These are phyloP conservation scores for Thelonectria discophora DNA, from an alignment of 2,329 filamentous ascomycete genomes.

Conservation along the genomic window DNA sequence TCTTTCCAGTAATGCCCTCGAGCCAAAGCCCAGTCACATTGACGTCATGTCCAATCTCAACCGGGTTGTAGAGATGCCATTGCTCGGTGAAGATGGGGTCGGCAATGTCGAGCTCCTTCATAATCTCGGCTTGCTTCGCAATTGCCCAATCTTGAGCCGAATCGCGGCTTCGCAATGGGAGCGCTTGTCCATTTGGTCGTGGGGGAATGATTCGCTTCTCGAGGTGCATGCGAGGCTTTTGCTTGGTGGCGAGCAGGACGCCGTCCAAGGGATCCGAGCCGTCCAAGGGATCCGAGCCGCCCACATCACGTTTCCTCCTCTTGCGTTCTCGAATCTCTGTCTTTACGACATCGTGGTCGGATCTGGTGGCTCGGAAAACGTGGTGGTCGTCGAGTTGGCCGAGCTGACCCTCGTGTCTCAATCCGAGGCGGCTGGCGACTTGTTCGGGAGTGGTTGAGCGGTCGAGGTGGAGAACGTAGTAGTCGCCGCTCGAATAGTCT, in stretches of 20 bases:
- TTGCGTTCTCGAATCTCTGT: slow-evolving; percentile 62
- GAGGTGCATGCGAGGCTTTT: slow-evolving; percentile 59
- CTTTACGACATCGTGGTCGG: slow-evolving; percentile 66
- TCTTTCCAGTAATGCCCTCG: slow-evolving; percentile 88
- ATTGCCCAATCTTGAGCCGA: slow-evolving; percentile 54
- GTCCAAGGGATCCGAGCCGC: slow-evolving; percentile 59
- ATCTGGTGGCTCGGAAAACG: slow-evolving; percentile 79
- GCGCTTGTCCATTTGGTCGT: slow-evolving; percentile 42
- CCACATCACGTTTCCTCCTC: slow-evolving; percentile 68
- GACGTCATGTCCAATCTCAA: slow-evolving; percentile 86
- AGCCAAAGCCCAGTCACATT: slow-evolving; percentile 96
- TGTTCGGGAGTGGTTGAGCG: slow-evolving; percentile 70
- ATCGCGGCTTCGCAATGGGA: not conserved
- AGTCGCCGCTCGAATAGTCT: slow-evolving; percentile 84
- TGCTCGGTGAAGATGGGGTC: slow-evolving; percentile 95
- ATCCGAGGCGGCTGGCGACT: slow-evolving; percentile 76
- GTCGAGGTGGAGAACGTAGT: slow-evolving; percentile 89
- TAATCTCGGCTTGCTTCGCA: slow-evolving; percentile 67
- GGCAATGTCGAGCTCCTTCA: slow-evolving; percentile 73
- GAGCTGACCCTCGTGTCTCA: slow-evolving; percentile 82
- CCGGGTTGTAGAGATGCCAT: slow-evolving; percentile 92
- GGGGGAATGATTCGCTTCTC: slow-evolving; percentile 61
- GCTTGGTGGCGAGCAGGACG: slow-evolving; percentile 83
- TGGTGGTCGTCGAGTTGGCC: slow-evolving; percentile 83
- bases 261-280: slow-evolving; percentile 72